phyloP scores from a whole-genome alignment of 345 rosid species.

The Punica granatum region DNA sequence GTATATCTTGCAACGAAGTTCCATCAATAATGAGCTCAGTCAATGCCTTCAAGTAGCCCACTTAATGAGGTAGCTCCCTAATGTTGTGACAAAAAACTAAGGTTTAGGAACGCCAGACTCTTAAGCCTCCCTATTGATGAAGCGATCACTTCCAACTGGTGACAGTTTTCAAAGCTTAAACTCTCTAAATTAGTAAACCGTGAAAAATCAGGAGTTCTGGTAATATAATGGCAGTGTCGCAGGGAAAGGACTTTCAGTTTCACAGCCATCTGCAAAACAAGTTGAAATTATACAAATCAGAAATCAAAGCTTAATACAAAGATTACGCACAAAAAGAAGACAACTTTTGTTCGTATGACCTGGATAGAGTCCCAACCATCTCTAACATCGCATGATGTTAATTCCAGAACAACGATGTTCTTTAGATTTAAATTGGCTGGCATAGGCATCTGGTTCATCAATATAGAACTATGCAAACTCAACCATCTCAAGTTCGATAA shows the following conservation, averaged over 20 bases:
- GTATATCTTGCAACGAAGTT: neutral
- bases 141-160: neutral
- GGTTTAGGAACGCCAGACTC: neutral
- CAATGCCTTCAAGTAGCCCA: neutral
- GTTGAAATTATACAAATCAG: neutral
- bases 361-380: neutral
- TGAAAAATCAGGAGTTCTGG: neutral
- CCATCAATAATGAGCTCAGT: neutral
- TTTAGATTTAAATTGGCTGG: neutral
- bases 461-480: neutral
- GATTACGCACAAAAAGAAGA: too few species aligned
- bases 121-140: neutral
- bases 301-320: neutral
- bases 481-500: conserved; percentile 1
- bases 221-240: neutral
- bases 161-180: neutral
- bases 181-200: neutral
- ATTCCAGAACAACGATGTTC: conserved; percentile 3
- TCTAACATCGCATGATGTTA: neutral
- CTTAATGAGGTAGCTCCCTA: neutral
- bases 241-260: conserved; percentile 8
- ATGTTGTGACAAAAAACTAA: neutral
- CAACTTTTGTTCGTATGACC: neutral
- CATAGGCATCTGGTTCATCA: neutral
- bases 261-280: neutral